Percentiles rank a stretch among this genome's conserved stretches.
phyloP scores from a whole-genome alignment of 768 basidiomycete species.

The Mycena filopes region DNA sequence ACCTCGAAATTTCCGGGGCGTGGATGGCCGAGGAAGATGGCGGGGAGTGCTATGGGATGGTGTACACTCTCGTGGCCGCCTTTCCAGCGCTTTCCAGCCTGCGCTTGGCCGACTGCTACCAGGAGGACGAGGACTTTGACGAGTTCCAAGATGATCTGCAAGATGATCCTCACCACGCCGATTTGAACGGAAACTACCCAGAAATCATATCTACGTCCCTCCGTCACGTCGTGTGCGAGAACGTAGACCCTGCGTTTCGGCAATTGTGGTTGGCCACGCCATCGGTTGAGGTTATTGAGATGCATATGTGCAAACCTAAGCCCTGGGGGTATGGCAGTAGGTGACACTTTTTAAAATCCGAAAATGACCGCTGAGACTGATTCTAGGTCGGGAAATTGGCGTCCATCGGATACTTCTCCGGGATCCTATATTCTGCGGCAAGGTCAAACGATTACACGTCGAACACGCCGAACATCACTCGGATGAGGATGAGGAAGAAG shows the following conservation, averaged over 20 bases:
- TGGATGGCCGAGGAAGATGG: neutral
- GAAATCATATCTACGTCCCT: constrained; percentile 16
- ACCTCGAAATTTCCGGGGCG: constrained; percentile 2
- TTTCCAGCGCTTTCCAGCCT: constrained; percentile 6
- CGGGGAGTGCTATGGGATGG: neutral
- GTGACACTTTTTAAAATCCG: neutral
- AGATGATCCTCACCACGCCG: neutral
- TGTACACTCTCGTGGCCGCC: neutral
- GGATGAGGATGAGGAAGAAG: no score
- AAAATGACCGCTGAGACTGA: no score
- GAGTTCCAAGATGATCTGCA: constrained; percentile 11
- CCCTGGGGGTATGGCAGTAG: neutral
- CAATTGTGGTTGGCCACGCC: constrained; percentile 16
- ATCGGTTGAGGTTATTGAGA: constrained; percentile 8
- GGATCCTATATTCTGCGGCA: constrained; percentile 5
- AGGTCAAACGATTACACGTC: constrained; percentile 12
- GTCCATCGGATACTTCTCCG: constrained; percentile 10
- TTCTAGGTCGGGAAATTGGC: constrained; percentile 4
- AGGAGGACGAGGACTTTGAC: constrained; percentile 19
- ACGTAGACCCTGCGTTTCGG: constrained; percentile 13
- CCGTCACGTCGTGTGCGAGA: constrained; percentile 16
- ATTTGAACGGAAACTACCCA: constrained; percentile 1
- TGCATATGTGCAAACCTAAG: neutral
- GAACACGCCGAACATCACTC: no score
- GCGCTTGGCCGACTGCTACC: constrained; percentile 6